Evolutionary conservation across 1,139 yeast species (phyloP).

Genomic region (Pichia sp.): DNA sequence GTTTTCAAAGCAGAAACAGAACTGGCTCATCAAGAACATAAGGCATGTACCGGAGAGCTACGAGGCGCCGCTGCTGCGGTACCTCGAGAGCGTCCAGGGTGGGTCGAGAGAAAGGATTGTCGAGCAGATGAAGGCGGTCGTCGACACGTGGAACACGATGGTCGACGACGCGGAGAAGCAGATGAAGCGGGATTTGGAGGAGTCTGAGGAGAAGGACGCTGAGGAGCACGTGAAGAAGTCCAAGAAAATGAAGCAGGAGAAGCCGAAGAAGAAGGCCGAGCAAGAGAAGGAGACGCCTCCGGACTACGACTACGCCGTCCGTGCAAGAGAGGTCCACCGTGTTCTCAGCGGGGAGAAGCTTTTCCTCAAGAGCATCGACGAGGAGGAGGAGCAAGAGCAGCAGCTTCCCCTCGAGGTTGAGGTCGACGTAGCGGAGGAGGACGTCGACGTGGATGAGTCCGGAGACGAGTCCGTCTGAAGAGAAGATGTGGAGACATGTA

Average conservation of each 20-base stretch:
- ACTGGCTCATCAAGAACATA: conserved; percentile 79
- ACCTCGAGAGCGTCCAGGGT: conserved; percentile 70
- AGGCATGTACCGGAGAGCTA: conserved; percentile 54
- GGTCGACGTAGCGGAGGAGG: conserved; percentile 16
- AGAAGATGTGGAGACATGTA: background rate
- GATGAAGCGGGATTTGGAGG: conserved; percentile 27
- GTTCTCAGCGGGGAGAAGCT: conserved; percentile 39
- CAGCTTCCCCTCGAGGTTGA: conserved; percentile 11
- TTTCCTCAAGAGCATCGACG: conserved; percentile 37
- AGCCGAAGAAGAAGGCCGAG: conserved; percentile 17
- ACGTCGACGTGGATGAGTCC: conserved; percentile 21
- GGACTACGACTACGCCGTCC: conserved; percentile 38
- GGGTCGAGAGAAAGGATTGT: conserved; percentile 60
- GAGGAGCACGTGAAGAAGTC: conserved; percentile 14
- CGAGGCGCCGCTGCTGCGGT: conserved; percentile 48
- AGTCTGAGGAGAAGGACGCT: conserved; percentile 9
- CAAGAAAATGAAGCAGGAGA: conserved; percentile 17
- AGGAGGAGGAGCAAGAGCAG: background rate
- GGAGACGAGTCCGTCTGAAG: background rate
- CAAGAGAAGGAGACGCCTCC: conserved; percentile 11
- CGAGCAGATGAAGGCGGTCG: conserved; percentile 45
- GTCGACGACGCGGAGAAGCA: conserved; percentile 42
- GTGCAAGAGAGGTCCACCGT: conserved; percentile 41
- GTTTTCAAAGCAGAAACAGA: conserved; percentile 90
- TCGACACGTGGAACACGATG: conserved; percentile 54